These are phyloP conservation scores for Dactylellina drechsleri DNA, from an alignment of 2,329 filamentous ascomycete genomes.

Conservation along the genomic window DNA sequence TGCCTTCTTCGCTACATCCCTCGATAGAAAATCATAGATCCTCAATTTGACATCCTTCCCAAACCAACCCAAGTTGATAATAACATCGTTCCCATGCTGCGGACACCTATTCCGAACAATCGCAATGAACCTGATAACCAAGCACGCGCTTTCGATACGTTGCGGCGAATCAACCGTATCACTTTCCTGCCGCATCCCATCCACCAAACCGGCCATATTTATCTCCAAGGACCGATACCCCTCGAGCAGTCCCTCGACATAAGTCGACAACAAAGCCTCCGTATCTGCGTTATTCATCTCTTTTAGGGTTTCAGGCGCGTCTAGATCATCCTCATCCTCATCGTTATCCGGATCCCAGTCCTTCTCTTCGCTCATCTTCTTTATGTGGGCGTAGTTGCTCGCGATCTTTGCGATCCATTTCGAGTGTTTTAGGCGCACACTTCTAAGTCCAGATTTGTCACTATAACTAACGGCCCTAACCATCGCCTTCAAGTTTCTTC, in stretches of 20 bases:
- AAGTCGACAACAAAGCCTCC: slow-evolving; percentile 38
- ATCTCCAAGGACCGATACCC: slow-evolving; percentile 36
- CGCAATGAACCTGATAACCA: slow-evolving; percentile 42
- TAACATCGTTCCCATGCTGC: slow-evolving; percentile 17
- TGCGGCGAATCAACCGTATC: slow-evolving; percentile 21
- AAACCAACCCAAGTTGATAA: slow-evolving; percentile 44
- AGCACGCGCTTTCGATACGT: slow-evolving; percentile 30
- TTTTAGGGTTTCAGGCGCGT: slow-evolving; percentile 45
- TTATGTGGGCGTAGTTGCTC: slow-evolving; percentile 41
- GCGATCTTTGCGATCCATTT: slow-evolving; percentile 45
- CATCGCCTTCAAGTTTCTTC: slow-evolving; percentile 51
- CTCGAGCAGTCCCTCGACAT: slow-evolving; percentile 44
- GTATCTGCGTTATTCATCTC: slow-evolving; percentile 47
- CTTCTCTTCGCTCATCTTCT: slow-evolving; percentile 43
- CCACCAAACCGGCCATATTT: slow-evolving; percentile 31
- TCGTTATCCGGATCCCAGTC: slow-evolving; percentile 54
- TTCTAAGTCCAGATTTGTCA: slow-evolving; percentile 43
- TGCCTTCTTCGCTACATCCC: slow-evolving; percentile 40
- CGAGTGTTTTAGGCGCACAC: slow-evolving; percentile 23
- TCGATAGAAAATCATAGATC: slow-evolving; percentile 32
- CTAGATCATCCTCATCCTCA: slow-evolving; percentile 42
- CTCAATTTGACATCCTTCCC: slow-evolving; percentile 25
- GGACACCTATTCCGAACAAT: slow-evolving; percentile 31
- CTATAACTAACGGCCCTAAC: slow-evolving; percentile 48
- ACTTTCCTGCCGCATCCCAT: slow-evolving; percentile 20